Percentiles rank a stretch among this genome's conserved stretches.
phyloP scores from a whole-genome alignment of 352 stramenopile species.

The Globisporangium carolinianum region DNA sequence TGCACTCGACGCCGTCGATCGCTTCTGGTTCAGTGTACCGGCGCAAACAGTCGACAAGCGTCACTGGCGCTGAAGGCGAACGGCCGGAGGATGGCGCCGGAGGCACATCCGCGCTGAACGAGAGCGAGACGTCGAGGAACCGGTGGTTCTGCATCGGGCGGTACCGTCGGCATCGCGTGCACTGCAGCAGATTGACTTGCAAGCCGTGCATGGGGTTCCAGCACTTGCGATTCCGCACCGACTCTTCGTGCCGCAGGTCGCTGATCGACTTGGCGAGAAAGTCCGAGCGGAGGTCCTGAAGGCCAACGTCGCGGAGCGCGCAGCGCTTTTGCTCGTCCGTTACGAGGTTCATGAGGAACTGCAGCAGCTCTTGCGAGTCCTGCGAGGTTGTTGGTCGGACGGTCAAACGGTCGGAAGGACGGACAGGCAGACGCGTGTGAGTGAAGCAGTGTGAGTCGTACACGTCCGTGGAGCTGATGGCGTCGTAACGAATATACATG shows the following conservation, averaged over 20 bases:
- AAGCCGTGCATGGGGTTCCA: constrained; percentile 77
- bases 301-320: constrained; percentile 39
- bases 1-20: constrained; percentile 72
- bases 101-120: constrained; percentile 28
- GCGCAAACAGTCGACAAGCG: constrained; percentile 47
- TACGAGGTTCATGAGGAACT: constrained; percentile 84
- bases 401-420: too few relatives aligned
- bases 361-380: constrained; percentile 81
- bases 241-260: constrained; percentile 55
- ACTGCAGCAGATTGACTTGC: constrained; percentile 79
- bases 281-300: constrained; percentile 34
- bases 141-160: constrained; percentile 68
- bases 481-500: too few relatives aligned
- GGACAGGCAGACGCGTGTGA: background rate
- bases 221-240: constrained; percentile 42
- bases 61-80: constrained; percentile 5
- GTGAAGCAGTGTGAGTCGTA: background rate
- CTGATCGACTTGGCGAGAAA: constrained; percentile 47
- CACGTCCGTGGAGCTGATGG: background rate
- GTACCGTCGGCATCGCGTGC: constrained; percentile 50
- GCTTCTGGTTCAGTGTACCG: constrained; percentile 63
- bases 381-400: constrained; percentile 8
- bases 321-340: constrained; percentile 51
- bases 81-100: background rate
- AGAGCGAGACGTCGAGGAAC: constrained; percentile 75